Evolutionary conservation across 495 filamentous ascomycete species (phyloP).

Genomic region (Daldinia vernicosa): DNA sequence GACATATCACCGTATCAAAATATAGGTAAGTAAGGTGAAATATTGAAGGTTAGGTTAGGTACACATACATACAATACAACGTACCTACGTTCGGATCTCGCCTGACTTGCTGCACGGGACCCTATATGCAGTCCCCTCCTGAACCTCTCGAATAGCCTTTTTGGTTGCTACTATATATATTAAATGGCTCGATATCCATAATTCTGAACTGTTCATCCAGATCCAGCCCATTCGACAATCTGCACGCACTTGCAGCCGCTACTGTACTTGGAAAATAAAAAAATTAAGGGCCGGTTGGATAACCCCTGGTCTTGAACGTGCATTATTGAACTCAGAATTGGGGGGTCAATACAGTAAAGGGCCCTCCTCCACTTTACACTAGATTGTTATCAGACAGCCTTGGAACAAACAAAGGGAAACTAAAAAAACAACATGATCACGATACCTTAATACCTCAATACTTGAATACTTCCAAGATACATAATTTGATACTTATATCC

Average conservation of each 20-base stretch:
- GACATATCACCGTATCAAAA: too few relatives aligned
- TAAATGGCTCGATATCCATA: conserved; percentile 29
- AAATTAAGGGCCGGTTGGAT: conserved; percentile 24
- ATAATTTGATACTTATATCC: too few relatives aligned
- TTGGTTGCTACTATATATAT: conserved; percentile 17
- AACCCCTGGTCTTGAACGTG: conserved; percentile 19
- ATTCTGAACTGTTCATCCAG: conserved; percentile 28
- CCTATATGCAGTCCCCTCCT: conserved; percentile 22
- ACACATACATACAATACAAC: conserved; percentile 1
- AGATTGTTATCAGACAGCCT: conserved; percentile 34
- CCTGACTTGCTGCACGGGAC: conserved; percentile 17
- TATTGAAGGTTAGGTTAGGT: too few relatives aligned
- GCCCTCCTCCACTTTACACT: conserved; percentile 17
- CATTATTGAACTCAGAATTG: conserved; percentile 23
- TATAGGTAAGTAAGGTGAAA: too few relatives aligned
- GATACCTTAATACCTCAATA: conserved; percentile 28
- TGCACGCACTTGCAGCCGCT: conserved; percentile 20
- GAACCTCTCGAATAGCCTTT: neutral
- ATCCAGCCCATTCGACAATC: conserved; percentile 43
- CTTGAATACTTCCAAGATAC: conserved; percentile 7
- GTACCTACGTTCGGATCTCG: conserved; percentile 28
- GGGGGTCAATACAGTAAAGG: conserved; percentile 41
- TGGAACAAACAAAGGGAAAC: conserved; percentile 12
- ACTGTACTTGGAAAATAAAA: too few relatives aligned
- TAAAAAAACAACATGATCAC: conserved; percentile 22